Evolutionary conservation across 257 asterid species (phyloP).

Genomic region (Nicotiana tabacum): DNA sequence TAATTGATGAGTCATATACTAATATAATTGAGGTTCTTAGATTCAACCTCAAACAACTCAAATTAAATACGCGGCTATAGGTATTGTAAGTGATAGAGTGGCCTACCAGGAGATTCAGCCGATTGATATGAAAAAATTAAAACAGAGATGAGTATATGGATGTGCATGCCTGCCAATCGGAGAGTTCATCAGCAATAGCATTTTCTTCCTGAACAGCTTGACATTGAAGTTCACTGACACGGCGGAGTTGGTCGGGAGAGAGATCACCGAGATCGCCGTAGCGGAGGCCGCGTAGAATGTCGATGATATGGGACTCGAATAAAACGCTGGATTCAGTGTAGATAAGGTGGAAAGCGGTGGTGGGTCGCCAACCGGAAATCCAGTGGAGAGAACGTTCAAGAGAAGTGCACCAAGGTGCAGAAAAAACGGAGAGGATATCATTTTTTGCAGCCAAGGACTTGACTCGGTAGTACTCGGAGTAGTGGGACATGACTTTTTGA

Average conservation of each 20-base stretch:
- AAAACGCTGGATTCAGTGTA: conserved; percentile 74
- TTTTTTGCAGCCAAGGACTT: conserved; percentile 36
- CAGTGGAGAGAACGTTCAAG: conserved; percentile 72
- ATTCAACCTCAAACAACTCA: too few species aligned
- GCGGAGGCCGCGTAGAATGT: conserved; percentile 54
- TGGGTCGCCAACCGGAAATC: conserved; percentile 92
- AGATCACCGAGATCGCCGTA: conserved; percentile 80
- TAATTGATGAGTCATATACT: too few species aligned
- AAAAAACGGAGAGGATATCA: conserved; percentile 43
- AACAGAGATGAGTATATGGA: background rate
- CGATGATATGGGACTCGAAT: conserved; percentile 67
- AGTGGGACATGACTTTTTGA: conserved; percentile 39
- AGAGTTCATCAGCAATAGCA: conserved; percentile 45
- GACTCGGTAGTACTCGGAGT: conserved; percentile 44
- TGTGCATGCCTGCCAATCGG: conserved; percentile 69
- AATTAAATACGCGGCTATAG: background rate
- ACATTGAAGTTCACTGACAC: conserved; percentile 80
- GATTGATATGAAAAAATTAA: too few species aligned
- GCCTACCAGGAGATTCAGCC: too few species aligned
- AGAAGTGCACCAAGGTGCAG: conserved; percentile 58
- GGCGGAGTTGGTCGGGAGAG: conserved; percentile 59
- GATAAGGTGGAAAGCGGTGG: conserved; percentile 72
- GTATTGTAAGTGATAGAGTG: background rate
- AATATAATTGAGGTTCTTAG: too few species aligned
- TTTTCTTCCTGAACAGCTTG: conserved; percentile 63